Percentiles rank a stretch among this genome's conserved stretches.
These are phyloP conservation scores for Cercospora sojina DNA, from an alignment of 2,329 filamentous ascomycete genomes.

Conservation along the genomic window DNA sequence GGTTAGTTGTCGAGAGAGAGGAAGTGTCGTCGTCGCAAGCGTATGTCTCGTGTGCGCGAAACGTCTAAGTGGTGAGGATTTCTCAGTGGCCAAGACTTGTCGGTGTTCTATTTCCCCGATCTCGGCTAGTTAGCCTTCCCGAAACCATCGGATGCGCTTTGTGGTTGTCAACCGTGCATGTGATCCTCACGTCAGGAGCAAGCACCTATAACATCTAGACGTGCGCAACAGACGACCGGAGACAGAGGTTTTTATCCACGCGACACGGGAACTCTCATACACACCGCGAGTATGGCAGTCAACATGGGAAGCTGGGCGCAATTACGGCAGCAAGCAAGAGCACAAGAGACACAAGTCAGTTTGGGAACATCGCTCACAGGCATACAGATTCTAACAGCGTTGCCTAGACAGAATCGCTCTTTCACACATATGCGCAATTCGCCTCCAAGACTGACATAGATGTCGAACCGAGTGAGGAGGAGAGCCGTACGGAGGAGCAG, in stretches of 20 bases:
- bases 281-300: slow-evolving; percentile 38
- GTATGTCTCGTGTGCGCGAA: neutral
- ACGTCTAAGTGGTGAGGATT: slow-evolving; percentile 11
- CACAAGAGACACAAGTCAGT: slow-evolving; percentile 82
- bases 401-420: slow-evolving; percentile 75
- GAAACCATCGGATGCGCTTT: neutral
- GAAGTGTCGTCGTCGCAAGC: slow-evolving; percentile 15
- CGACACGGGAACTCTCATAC: neutral
- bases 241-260: neutral
- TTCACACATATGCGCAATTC: slow-evolving; percentile 88
- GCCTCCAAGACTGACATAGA: slow-evolving; percentile 76
- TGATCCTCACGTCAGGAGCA: slow-evolving; percentile 6
- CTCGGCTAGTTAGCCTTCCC: neutral
- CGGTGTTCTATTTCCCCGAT: neutral
- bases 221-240: neutral
- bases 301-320: slow-evolving; percentile 73
- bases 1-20: slow-evolving; percentile 26
- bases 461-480: slow-evolving; percentile 79
- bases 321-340: slow-evolving; percentile 85
- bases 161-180: neutral
- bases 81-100: slow-evolving; percentile 9
- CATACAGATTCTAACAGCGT: slow-evolving; percentile 4
- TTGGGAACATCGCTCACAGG: slow-evolving; percentile 19
- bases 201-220: neutral
- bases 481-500: slow-evolving; percentile 73